These are phyloP conservation scores for Ephemerocybe angulata DNA, from an alignment of 768 basidiomycete species.

Conservation along the genomic window DNA sequence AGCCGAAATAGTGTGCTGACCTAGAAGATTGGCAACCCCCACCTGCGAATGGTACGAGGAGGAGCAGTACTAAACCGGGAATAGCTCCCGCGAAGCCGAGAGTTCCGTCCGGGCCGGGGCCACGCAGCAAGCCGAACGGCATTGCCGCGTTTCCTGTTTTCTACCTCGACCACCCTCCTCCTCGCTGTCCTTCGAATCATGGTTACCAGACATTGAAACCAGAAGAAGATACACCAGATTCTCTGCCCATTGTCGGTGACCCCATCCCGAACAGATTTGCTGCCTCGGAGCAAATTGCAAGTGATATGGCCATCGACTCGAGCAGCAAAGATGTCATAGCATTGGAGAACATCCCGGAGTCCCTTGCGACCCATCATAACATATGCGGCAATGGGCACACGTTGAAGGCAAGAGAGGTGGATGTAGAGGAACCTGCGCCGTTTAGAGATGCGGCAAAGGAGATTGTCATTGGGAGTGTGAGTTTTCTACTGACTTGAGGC, in stretches of 20 bases:
- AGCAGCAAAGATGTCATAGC: neutral
- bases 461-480: slow-evolving; percentile 53
- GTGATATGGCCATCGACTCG: neutral
- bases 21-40: too few species aligned
- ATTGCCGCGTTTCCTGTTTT: neutral
- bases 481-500: neutral
- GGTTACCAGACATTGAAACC: neutral
- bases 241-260: too few species aligned
- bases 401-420: neutral
- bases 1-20: too few species aligned
- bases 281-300: neutral
- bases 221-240: neutral
- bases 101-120: neutral
- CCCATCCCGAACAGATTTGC: neutral
- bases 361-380: neutral
- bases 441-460: slow-evolving; percentile 37
- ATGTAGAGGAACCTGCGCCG: neutral
- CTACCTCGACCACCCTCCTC: neutral
- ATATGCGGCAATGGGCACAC: neutral
- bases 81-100: too few species aligned
- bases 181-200: neutral
- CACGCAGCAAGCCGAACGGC: neutral
- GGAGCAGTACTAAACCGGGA: too few species aligned
- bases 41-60: too few species aligned
- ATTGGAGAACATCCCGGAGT: neutral